phyloP scores from a whole-genome alignment of 257 asterid genomes.

The Solanum boliviense region DNA sequence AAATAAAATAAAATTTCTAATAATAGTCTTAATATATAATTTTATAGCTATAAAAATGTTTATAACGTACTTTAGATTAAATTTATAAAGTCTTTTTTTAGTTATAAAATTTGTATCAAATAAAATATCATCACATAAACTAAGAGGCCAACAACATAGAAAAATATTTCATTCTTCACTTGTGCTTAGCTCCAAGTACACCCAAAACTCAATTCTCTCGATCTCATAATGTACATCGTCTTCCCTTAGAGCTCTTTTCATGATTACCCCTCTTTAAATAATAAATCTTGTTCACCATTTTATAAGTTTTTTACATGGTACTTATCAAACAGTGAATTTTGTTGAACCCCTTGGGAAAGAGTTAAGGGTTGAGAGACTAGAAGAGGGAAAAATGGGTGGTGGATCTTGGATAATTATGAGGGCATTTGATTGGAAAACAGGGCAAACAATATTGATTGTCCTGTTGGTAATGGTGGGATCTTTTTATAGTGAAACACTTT shows the following conservation, averaged over 20 bases:
- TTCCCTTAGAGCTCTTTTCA: too few relatives aligned
- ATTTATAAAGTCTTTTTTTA: neutral
- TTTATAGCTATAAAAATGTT: neutral
- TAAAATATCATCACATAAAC: neutral
- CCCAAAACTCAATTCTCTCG: neutral
- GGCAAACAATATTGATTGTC: constrained; percentile 38
- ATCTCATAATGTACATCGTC: neutral
- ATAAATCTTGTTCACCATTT: too few relatives aligned
- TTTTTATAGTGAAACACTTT: constrained; percentile 68
- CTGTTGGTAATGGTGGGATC: constrained; percentile 72
- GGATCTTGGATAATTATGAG: constrained; percentile 25
- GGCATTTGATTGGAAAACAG: constrained; percentile 68
- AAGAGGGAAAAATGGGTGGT: neutral
- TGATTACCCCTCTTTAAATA: too few relatives aligned
- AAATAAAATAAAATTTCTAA: neutral
- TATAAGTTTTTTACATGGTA: too few relatives aligned
- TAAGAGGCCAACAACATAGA: neutral
- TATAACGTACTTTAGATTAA: neutral
- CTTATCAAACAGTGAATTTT: too few relatives aligned
- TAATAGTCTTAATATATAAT: neutral
- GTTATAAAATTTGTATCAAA: neutral
- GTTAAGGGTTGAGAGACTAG: neutral
- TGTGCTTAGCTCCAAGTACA: neutral
- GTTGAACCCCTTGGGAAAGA: too few relatives aligned
- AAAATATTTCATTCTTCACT: neutral